A percentile compares a stretch with the other conserved stretches of the same genome.
phyloP scores from a whole-genome alignment of 768 basidiomycete genomes.

The Hericium erinaceus region DNA sequence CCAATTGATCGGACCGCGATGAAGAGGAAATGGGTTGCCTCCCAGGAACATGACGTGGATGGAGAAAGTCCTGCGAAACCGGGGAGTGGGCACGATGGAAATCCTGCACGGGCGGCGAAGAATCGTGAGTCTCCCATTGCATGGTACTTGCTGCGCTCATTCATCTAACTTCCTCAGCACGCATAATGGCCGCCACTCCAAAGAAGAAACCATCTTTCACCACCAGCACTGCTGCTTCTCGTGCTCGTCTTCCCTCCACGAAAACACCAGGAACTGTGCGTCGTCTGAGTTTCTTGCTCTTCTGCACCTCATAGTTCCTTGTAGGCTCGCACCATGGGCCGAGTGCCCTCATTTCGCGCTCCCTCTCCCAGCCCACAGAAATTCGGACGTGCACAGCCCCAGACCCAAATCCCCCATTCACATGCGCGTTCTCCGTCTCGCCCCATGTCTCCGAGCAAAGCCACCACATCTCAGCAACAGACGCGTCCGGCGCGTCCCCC shows the following conservation, averaged over 20 bases:
- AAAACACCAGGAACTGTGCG: constrained; percentile 25
- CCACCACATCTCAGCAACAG: constrained; percentile 20
- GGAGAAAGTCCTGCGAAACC: constrained; percentile 21
- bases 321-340: constrained; percentile 20
- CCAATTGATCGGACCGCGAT: constrained; percentile 57
- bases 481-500: constrained; percentile 27
- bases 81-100: constrained; percentile 5
- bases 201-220: constrained; percentile 36
- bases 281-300: not conserved
- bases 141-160: not conserved
- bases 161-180: constrained; percentile 30
- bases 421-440: constrained; percentile 23
- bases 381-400: constrained; percentile 15
- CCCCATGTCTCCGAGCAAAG: constrained; percentile 45
- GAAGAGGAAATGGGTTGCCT: constrained; percentile 71
- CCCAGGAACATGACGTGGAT: constrained; percentile 42
- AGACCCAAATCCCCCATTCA: not conserved
- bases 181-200: constrained; percentile 44
- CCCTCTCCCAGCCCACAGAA: constrained; percentile 31
- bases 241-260: constrained; percentile 14
- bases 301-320: constrained; percentile 2
- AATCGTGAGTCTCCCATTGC: constrained; percentile 7
- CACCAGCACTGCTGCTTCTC: not conserved
- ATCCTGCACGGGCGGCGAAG: constrained; percentile 17
- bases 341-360: constrained; percentile 15